Evolutionary conservation across 768 basidiomycete species (phyloP), one percentile per base, ranked within the genome.

Genomic region (Dioszegia hungarica): DNA sequence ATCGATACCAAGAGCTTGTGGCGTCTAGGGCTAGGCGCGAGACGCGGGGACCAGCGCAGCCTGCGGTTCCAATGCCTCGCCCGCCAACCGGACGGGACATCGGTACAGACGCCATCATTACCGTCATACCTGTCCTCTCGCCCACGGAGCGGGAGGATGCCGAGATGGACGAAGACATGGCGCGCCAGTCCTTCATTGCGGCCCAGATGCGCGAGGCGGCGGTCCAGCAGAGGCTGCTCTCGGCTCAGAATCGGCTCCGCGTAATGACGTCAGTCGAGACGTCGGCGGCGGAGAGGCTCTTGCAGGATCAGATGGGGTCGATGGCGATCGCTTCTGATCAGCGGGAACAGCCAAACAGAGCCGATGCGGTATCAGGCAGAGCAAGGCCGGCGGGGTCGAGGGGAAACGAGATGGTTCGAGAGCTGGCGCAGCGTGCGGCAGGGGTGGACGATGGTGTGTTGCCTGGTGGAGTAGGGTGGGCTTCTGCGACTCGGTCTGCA

Each of bases 121-220:
- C 45, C 19, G 28, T 46, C 27, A 33, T 31, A 4, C 45, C 25
- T 29, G 45, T 46, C 28, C 11, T 29, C 15, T 25, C 17, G 17
- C 15, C 29, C 19, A 20, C 3, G 8, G 3, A 8, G 3, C 22
- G 3, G 4, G 11, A 31, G 15, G 3, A 17, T 17, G 45, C 28
- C 28, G 3, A 17, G 15, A 8, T 38, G 8, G 49, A 37, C 24
- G 31, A 34, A 24, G 34, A 51, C n/a, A 11, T 24, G 24, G 34
- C 49, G 14, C 34, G 49, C 17, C 49, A 51, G 25, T 5, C 24
- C 17, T 38, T 51, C 22, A 17, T 38, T 24, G 8, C 24, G n/a
- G 49, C 49, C 24, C 49, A 51, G 22, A 51, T 51, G 49, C 34
- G 49, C 33, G 49, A 51, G 24, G 36, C 34, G 24, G 36, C 34